Evolutionary conservation across 78 protist genomes (phyloP).

Genomic region (Dictyostelium discoideum): DNA sequence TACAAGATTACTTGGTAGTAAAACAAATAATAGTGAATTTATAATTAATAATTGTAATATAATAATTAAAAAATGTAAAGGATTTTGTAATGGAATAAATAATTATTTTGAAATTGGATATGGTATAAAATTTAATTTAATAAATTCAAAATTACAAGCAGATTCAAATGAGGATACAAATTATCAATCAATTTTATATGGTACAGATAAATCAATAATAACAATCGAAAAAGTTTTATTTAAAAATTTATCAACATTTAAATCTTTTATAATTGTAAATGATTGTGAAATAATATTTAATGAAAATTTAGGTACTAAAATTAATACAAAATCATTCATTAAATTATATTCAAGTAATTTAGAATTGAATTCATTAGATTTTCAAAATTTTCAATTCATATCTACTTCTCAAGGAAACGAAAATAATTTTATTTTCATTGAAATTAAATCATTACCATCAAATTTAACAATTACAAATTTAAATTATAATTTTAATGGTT

Average conservation of each 20-base stretch:
- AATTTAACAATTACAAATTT: neutral
- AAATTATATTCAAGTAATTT: neutral
- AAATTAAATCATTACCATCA: neutral
- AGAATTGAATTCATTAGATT: neutral
- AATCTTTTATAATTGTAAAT: neutral
- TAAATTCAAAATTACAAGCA: neutral
- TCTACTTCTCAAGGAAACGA: neutral
- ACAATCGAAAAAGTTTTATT: neutral
- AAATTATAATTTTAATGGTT: neutral
- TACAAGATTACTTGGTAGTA: neutral
- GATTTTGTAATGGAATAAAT: too few species aligned
- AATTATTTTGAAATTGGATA: neutral
- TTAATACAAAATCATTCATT: neutral
- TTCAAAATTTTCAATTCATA: too few species aligned
- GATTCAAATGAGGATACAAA: too few species aligned
- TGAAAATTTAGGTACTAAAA: neutral
- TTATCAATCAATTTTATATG: neutral
- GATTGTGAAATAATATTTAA: neutral
- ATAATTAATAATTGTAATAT: too few species aligned
- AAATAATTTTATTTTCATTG: neutral
- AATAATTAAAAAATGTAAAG: too few species aligned
- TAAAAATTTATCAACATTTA: neutral
- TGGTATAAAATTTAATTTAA: neutral
- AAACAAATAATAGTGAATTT: neutral
- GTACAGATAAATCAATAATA: neutral